Conservation (phyloP, 2,329 filamentous ascomycete genomes). For the Rhytidhysteron rufulum region DNA sequence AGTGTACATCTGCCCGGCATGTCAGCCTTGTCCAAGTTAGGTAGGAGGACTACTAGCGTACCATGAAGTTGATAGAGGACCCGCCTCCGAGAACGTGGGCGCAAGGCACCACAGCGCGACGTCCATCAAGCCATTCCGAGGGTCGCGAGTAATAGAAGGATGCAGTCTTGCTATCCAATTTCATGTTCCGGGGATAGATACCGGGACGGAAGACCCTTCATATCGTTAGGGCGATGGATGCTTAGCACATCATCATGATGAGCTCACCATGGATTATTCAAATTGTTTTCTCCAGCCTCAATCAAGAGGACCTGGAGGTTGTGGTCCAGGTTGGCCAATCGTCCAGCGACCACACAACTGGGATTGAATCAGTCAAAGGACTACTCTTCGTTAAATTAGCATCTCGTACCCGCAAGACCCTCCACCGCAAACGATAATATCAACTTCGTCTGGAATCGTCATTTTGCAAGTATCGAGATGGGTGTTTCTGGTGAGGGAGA, state of each 20-base stretch:
- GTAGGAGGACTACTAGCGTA: slow-evolving; percentile 21
- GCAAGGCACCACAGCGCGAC: slow-evolving; percentile 69
- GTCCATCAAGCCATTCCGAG: slow-evolving; percentile 67
- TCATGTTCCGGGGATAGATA: slow-evolving; percentile 76
- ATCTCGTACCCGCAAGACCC: slow-evolving; percentile 59
- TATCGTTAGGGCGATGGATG: slow-evolving; percentile 2
- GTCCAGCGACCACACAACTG: slow-evolving; percentile 48
- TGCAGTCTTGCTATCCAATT: slow-evolving; percentile 75
- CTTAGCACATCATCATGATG: slow-evolving; percentile 49
- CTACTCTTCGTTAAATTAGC: not conserved
- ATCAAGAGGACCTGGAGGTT: slow-evolving; percentile 68
- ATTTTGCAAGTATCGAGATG: slow-evolving; percentile 32
- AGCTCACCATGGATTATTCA: slow-evolving; percentile 66
- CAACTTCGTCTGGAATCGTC: slow-evolving; percentile 71
- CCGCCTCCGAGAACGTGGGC: slow-evolving; percentile 70
- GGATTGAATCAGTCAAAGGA: slow-evolving; percentile 14
- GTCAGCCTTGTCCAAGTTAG: slow-evolving; percentile 2
- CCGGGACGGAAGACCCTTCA: slow-evolving; percentile 67
- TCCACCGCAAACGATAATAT: slow-evolving; percentile 75
- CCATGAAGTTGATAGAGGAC: slow-evolving; percentile 76
- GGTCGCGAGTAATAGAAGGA: slow-evolving; percentile 77
- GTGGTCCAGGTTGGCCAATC: slow-evolving; percentile 71
- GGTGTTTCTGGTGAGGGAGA: slow-evolving; percentile 1
- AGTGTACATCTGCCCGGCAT: slow-evolving; percentile 60
- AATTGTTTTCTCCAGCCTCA: slow-evolving; percentile 67